Percentiles rank a stretch among this genome's conserved stretches.
Evolutionary conservation across 495 filamentous ascomycete genomes (phyloP).

Genomic region (Bacidia rubella): DNA sequence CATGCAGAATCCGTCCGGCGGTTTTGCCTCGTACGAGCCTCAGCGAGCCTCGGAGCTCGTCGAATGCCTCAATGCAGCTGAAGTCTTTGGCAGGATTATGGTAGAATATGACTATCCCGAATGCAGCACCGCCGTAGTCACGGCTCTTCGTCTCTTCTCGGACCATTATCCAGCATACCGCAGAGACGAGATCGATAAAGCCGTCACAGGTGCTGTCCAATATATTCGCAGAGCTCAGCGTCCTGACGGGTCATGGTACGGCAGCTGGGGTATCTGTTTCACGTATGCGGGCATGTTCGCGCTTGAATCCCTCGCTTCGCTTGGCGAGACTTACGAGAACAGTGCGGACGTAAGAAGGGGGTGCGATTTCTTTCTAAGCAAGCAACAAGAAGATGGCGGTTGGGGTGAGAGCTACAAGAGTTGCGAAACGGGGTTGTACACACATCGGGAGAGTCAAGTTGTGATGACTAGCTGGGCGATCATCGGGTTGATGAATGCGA

Average conservation of each 20-base stretch:
- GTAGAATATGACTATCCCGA: conserved; percentile 96
- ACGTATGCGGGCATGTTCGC: conserved; percentile 96
- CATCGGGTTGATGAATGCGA: conserved; percentile 71
- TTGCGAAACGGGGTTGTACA: conserved; percentile 47
- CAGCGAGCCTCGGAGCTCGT: conserved; percentile 61
- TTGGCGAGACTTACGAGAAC: conserved; percentile 68
- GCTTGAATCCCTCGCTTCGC: conserved; percentile 65
- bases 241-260: conserved; percentile 87
- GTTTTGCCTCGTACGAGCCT: conserved; percentile 81
- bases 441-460: conserved; percentile 60
- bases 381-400: conserved; percentile 77
- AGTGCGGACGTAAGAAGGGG: conserved; percentile 55
- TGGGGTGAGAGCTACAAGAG: conserved; percentile 93
- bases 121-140: conserved; percentile 93
- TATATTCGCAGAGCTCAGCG: conserved; percentile 74
- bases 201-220: conserved; percentile 53
- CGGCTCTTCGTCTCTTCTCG: conserved; percentile 65
- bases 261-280: conserved; percentile 95
- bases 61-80: conserved; percentile 83
- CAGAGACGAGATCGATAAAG: conserved; percentile 54
- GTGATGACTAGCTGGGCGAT: conserved; percentile 88
- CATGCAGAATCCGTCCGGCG: conserved; percentile 82
- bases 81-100: conserved; percentile 96
- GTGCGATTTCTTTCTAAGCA: conserved; percentile 72
- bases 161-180: conserved; percentile 73